phyloP scores from a whole-genome alignment of 2,329 filamentous ascomycete species.

The Arthrobotrys conoides region DNA sequence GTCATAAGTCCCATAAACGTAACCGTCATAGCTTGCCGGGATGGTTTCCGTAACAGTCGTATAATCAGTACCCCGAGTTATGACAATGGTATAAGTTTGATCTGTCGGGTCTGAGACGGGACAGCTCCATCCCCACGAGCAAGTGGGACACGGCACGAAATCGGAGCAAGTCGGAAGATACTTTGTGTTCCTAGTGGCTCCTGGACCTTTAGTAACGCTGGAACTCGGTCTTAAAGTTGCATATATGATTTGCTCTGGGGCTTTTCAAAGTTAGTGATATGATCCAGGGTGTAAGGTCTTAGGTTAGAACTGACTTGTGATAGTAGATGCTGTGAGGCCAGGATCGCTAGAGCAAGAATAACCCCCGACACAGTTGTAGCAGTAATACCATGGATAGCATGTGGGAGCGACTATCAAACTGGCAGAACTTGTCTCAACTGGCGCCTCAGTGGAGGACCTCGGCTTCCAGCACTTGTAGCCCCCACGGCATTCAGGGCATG shows the following conservation, averaged over 20 bases:
- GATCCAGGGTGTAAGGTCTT: no score
- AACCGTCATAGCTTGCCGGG: conserved; percentile 30
- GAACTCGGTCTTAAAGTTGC: conserved; percentile 45
- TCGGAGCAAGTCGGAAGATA: conserved; percentile 44
- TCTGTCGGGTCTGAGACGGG: conserved; percentile 29
- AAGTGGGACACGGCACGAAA: conserved; percentile 30
- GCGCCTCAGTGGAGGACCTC: conserved; percentile 27
- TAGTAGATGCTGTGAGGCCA: conserved; percentile 6
- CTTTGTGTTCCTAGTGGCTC: conserved; percentile 7
- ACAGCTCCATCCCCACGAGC: conserved; percentile 47
- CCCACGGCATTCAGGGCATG: conserved; percentile 51
- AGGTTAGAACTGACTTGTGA: conserved; percentile 22
- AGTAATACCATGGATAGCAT: conserved; percentile 47
- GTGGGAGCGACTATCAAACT: conserved; percentile 42
- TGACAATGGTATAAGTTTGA: conserved; percentile 41
- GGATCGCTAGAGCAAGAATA: conserved; percentile 34
- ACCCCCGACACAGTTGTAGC: conserved; percentile 47
- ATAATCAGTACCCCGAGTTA: conserved; percentile 41
- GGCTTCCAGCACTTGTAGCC: conserved; percentile 57
- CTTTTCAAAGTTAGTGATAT: conserved; percentile 12
- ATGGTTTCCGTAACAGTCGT: conserved; percentile 36
- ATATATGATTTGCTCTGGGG: conserved; percentile 16
- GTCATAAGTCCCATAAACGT: conserved; percentile 26
- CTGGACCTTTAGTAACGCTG: conserved; percentile 17
- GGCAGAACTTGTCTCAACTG: conserved; percentile 23